phyloP scores from a whole-genome alignment of 176 grass and related monocot genomes.

The Chrysopogon serrulatus region DNA sequence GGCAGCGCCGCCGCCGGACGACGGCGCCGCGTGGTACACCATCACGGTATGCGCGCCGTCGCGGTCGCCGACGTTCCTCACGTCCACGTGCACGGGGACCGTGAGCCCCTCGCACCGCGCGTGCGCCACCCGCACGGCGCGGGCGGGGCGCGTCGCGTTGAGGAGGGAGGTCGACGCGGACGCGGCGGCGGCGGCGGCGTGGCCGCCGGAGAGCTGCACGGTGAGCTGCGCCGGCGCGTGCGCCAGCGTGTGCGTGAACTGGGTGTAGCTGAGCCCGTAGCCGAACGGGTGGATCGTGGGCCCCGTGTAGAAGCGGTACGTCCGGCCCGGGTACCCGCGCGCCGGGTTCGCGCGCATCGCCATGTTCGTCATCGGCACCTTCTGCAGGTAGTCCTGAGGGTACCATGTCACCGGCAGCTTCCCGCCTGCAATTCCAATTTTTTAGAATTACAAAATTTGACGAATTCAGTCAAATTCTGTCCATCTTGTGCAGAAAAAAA shows the following conservation, averaged over 20 bases:
- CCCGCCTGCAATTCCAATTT: constrained; percentile 65
- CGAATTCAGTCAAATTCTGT: background rate
- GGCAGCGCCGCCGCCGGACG: background rate
- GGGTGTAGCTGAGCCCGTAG: constrained; percentile 72
- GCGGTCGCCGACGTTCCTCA: constrained; percentile 51
- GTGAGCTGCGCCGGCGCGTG: constrained; percentile 45
- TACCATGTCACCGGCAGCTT: constrained; percentile 96
- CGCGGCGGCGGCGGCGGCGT: background rate
- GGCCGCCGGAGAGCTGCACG: constrained; percentile 44
- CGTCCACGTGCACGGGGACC: constrained; percentile 61
- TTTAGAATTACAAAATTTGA: background rate
- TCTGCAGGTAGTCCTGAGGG: constrained; percentile 56
- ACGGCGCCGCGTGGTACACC: constrained; percentile 39
- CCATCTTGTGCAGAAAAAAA: background rate
- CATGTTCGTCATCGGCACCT: constrained; percentile 81
- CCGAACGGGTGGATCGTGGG: constrained; percentile 72
- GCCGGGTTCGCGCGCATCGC: constrained; percentile 60
- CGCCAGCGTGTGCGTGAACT: constrained; percentile 55
- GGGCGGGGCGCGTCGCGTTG: background rate
- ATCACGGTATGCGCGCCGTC: constrained; percentile 72
- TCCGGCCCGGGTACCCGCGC: constrained; percentile 57
- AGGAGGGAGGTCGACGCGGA: background rate
- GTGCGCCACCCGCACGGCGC: constrained; percentile 52
- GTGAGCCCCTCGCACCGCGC: constrained; percentile 44
- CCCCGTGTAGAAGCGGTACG: constrained; percentile 83